A percentile compares a stretch with the other conserved stretches of the same genome.
These are phyloP conservation scores for Tricholoma terreum DNA, from an alignment of 768 basidiomycete species.

Conservation along the genomic window DNA sequence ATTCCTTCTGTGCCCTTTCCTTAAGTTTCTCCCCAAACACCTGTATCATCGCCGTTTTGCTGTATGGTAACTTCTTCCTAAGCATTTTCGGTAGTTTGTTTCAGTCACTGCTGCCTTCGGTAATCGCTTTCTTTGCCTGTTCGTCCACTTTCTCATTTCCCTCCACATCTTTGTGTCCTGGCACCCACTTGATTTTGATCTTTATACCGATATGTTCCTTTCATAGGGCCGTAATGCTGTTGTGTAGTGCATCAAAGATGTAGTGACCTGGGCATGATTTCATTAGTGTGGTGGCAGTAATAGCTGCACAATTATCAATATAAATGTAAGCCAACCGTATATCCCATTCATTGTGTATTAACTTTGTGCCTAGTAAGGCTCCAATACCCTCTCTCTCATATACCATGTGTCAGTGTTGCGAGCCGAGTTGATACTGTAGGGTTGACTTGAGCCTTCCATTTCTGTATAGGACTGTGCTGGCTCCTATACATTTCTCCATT, in stretches of 20 bases:
- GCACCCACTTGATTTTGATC: slow-evolving; percentile 9
- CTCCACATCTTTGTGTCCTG: slow-evolving; percentile 4
- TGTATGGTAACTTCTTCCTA: background rate
- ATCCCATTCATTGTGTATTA: slow-evolving; percentile 1
- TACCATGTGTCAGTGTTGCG: slow-evolving; percentile 8
- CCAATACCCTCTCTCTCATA: slow-evolving; percentile 19
- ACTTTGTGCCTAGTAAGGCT: slow-evolving; percentile 8
- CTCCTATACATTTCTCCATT: slow-evolving; percentile 14
- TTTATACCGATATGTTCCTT: background rate
- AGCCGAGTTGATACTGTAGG: slow-evolving; percentile 6
- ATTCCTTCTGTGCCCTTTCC: background rate
- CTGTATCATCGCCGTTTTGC: too few species aligned
- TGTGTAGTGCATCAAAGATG: too few species aligned
- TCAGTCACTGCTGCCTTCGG: too few species aligned
- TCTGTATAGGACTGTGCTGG: slow-evolving; percentile 15
- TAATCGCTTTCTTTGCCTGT: too few species aligned
- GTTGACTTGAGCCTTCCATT: background rate
- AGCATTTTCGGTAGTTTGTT: background rate
- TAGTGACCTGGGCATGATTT: too few species aligned
- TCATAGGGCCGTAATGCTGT: background rate
- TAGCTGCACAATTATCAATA: too few species aligned
- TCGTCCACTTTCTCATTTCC: slow-evolving; percentile 13
- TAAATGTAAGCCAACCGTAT: too few species aligned
- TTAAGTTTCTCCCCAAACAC: background rate
- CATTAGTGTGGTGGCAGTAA: too few species aligned